These are phyloP conservation scores for Saturnispora silvae DNA, from an alignment of 805 yeast species.

Conservation along the genomic window DNA sequence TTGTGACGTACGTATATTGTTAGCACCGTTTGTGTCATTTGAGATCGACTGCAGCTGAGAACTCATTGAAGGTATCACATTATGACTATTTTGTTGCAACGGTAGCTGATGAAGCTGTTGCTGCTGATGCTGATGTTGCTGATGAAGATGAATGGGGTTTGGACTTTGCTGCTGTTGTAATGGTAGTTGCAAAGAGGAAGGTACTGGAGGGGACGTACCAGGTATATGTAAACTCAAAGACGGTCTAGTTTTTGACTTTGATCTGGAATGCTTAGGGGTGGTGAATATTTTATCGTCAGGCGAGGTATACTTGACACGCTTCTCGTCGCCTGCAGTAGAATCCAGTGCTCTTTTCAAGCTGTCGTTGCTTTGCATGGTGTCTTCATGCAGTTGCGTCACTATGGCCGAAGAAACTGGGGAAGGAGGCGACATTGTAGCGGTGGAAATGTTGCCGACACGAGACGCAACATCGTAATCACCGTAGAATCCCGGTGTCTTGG, in stretches of 20 bases:
- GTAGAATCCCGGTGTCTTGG: slow-evolving; percentile 55
- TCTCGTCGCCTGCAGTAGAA: background rate
- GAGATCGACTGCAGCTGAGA: no score
- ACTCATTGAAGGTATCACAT: no score
- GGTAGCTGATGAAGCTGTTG: no score
- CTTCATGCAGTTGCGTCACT: slow-evolving; percentile 5
- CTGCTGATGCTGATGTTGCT: slow-evolving; percentile 4
- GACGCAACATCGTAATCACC: slow-evolving; percentile 38
- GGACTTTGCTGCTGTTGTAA: slow-evolving; percentile 6
- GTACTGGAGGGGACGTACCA: no score
- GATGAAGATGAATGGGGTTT: slow-evolving; percentile 46
- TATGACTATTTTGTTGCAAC: no score
- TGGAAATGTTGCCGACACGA: slow-evolving; percentile 9
- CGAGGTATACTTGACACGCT: background rate
- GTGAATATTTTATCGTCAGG: background rate
- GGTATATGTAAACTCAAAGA: slow-evolving; percentile 60
- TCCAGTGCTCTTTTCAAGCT: background rate
- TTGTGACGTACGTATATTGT: no score
- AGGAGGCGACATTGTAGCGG: background rate
- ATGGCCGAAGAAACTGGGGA: slow-evolving; percentile 2
- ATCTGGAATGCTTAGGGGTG: slow-evolving; percentile 2
- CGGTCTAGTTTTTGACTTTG: slow-evolving; percentile 31
- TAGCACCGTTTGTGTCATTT: no score
- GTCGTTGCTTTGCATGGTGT: background rate
- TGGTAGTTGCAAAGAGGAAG: no score